phyloP scores from a whole-genome alignment of 192 early-diverging fungal species.

The Podila clonocystis region DNA sequence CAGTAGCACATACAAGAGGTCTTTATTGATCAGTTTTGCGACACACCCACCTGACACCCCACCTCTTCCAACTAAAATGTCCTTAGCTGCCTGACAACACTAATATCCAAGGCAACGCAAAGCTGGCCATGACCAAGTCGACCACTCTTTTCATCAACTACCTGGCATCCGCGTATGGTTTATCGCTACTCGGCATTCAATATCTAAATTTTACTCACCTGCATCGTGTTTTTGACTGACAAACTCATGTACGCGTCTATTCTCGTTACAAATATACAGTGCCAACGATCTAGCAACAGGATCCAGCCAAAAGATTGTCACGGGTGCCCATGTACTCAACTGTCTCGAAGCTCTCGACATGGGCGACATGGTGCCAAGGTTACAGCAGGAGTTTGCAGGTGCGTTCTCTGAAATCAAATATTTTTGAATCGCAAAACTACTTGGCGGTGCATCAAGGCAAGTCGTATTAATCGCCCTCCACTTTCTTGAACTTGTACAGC shows the following conservation, averaged over 20 bases:
- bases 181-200: neutral
- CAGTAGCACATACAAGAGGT: too few relatives aligned
- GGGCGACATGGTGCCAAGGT: slow-evolving; percentile 51
- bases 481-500: slow-evolving; percentile 14
- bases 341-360: slow-evolving; percentile 58
- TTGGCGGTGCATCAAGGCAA: too few relatives aligned
- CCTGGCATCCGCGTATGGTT: slow-evolving; percentile 57
- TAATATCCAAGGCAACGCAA: slow-evolving; percentile 60
- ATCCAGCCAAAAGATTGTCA: slow-evolving; percentile 60
- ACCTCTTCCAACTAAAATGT: neutral
- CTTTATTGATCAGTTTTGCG: too few relatives aligned
- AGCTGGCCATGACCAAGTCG: slow-evolving; percentile 60
- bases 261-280: slow-evolving; percentile 17
- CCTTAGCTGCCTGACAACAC: slow-evolving; percentile 59
- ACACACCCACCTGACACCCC: neutral
- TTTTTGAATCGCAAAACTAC: neutral
- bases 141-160: slow-evolving; percentile 64
- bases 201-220: too few relatives aligned
- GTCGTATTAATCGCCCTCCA: neutral
- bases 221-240: neutral
- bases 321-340: slow-evolving; percentile 56
- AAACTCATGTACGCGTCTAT: neutral
- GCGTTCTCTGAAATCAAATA: neutral
- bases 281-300: slow-evolving; percentile 58
- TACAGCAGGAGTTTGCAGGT: slow-evolving; percentile 55